phyloP scores from a whole-genome alignment of 495 filamentous ascomycete species.

The Hyaloscypha finlandica region DNA sequence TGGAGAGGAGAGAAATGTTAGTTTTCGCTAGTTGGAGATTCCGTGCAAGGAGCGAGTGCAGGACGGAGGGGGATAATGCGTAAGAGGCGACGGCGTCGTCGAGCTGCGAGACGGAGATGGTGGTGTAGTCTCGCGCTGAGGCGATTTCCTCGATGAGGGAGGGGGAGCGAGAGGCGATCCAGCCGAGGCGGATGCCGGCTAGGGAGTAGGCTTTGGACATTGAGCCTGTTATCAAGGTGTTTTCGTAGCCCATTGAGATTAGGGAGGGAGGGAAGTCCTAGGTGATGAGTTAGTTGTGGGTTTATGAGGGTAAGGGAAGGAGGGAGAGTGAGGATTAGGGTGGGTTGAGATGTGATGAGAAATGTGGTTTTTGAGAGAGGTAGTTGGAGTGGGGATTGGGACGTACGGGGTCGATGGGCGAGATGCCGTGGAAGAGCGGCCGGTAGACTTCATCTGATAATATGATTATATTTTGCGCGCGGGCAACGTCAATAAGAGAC shows the following conservation, averaged over 20 bases:
- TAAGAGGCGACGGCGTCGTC: conserved; percentile 80
- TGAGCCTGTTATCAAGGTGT: conserved; percentile 74
- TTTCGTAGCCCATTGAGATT: conserved; percentile 70
- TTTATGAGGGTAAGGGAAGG: background rate
- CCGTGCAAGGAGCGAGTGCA: conserved; percentile 66
- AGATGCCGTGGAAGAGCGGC: conserved; percentile 74
- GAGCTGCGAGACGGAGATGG: conserved; percentile 80
- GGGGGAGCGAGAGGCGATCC: conserved; percentile 70
- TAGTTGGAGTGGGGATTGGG: background rate
- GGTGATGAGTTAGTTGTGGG: background rate
- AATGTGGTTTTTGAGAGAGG: too few relatives aligned
- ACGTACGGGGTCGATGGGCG: conserved; percentile 36
- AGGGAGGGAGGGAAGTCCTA: conserved; percentile 65
- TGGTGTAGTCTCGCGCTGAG: conserved; percentile 76
- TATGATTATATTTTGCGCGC: conserved; percentile 62
- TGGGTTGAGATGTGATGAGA: too few relatives aligned
- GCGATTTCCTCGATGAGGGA: conserved; percentile 67
- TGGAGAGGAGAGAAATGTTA: conserved; percentile 68
- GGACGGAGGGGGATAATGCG: conserved; percentile 63
- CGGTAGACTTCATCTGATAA: conserved; percentile 86
- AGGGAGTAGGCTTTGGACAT: conserved; percentile 87
- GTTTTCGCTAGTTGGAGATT: conserved; percentile 71
- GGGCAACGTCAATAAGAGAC: conserved; percentile 65
- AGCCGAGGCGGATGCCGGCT: conserved; percentile 81
- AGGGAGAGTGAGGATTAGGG: background rate